phyloP scores from a whole-genome alignment of 306 rosid genomes.

The Ceratonia siliqua region DNA sequence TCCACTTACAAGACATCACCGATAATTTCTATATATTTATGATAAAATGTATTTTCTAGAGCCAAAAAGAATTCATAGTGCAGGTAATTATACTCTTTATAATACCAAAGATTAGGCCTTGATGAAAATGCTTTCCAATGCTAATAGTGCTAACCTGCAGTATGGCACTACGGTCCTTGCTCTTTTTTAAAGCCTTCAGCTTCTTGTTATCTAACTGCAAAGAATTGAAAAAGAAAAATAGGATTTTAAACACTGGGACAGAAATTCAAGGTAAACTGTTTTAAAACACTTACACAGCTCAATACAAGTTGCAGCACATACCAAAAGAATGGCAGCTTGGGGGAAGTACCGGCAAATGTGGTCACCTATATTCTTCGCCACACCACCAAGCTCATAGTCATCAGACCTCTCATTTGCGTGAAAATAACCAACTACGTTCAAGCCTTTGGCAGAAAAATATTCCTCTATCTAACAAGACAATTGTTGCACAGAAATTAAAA shows the following conservation, averaged over 20 bases:
- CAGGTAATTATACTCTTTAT: neutral
- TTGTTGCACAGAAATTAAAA: too few relatives aligned
- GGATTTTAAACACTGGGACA: neutral
- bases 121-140: neutral
- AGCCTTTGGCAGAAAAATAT: conserved; percentile 66
- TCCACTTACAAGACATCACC: neutral
- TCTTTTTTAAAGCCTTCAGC: conserved; percentile 71
- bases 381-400: conserved; percentile 72
- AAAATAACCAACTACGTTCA: conserved; percentile 81
- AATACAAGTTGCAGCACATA: conserved; percentile 35
- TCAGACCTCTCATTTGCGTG: conserved; percentile 97
- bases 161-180: conserved; percentile 66
- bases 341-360: conserved; percentile 85
- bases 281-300: neutral
- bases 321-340: conserved; percentile 88
- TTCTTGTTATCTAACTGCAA: conserved; percentile 84
- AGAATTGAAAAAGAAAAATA: neutral
- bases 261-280: neutral
- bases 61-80: neutral
- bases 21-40: conserved; percentile 16
- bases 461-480: conserved; percentile 69
- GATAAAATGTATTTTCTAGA: conserved; percentile 5
- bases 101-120: neutral
- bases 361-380: conserved; percentile 85
- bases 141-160: conserved; percentile 65